Base-by-base conservation (phyloP, 2,329 filamentous ascomycete genomes). In the Fusarium musae region DNA sequence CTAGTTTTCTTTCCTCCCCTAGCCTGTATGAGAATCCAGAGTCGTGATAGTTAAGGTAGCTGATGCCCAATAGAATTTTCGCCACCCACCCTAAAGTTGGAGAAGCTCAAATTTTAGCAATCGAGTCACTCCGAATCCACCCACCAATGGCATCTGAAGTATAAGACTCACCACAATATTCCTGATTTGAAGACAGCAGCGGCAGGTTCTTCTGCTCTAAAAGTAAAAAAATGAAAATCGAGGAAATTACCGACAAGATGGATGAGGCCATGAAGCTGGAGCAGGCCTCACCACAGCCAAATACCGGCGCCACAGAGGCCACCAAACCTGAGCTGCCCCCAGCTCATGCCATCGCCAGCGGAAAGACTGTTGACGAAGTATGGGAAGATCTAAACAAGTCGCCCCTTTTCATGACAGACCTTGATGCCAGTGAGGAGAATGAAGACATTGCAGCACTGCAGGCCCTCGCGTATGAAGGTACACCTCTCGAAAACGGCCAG, bases 341-440 rank as follows among this genome's bases (percentile, higher is more conserved):
- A 0, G 83, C 79, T 7, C 80, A 84, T 61, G 82, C 83, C 28
- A 74, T 81, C 72, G 79, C 78, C 64, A 78, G 77, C 30, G 78
- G 84, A 75, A 87, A 86, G 81, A 86, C 87, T 9, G 82, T 87
- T 6, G 87, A 89, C 42, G 88, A 90, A 76, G 85, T 90, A 39
- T 80, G 87, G 63, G 86, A 85, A 15, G 88, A 90, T 54, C 82
- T 91, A 46, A 89, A 89, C 80, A 86, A 86, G 79, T 88, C 86
- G 37, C 96, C 96, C 11, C 88, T 99, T 42, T 99, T 99, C 87
- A 99, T 99, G 96, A 98, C 95, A 36, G 92, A 93, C 75, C 87
- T 98, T 39, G 93, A 93, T 77, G 93, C 96, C 73, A 97, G 97
- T 78, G 86, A 92, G 77, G 93, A 97, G 74, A 97, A 97, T 79